Conservation (phyloP, 208 protist species). For the Acanthamoeba sp. region DNA sequence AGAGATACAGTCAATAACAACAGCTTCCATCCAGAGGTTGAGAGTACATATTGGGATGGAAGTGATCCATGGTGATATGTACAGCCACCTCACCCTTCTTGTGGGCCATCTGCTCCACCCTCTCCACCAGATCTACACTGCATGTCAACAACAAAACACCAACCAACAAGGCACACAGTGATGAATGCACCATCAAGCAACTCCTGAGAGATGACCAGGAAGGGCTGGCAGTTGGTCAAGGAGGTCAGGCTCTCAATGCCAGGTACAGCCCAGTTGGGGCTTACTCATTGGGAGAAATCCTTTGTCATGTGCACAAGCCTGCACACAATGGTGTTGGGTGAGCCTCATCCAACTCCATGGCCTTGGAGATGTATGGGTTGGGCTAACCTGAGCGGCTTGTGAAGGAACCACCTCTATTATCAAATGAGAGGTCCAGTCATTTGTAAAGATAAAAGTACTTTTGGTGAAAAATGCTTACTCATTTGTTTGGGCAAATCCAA, state of each 20-base stretch:
- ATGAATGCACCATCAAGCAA: neutral
- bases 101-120: neutral
- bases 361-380: neutral
- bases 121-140: neutral
- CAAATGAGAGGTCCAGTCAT: no score
- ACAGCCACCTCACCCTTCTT: neutral
- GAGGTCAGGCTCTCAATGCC: neutral
- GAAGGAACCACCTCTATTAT: no score
- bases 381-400: conserved; percentile 12
- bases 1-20: no score
- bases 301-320: conserved; percentile 13
- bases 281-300: neutral
- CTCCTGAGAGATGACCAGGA: conserved; percentile 45
- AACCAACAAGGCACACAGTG: neutral
- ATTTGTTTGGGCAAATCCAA: no score
- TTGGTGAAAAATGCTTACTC: no score
- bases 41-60: conserved; percentile 15
- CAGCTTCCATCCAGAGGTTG: neutral
- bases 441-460: no score
- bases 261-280: neutral
- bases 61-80: conserved; percentile 9
- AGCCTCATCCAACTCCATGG: neutral
- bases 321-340: no score
- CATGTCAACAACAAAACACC: no score
- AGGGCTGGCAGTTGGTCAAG: neutral